These are phyloP conservation scores for Aurinia saxatilis DNA, from an alignment of 345 rosid genomes.

Conservation along the genomic window DNA sequence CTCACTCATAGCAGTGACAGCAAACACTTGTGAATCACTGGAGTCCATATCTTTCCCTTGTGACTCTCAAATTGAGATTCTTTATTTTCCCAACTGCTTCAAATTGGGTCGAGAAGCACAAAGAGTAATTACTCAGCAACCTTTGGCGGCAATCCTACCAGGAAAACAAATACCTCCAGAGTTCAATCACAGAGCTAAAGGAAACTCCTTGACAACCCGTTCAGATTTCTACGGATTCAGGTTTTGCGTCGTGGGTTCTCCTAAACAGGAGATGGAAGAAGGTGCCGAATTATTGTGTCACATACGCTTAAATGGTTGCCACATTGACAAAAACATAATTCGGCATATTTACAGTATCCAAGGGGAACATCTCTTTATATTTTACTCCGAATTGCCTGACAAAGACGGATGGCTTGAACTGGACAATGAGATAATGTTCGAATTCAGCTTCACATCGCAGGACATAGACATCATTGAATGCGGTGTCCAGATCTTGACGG, in stretches of 20 bases:
- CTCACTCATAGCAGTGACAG: background rate
- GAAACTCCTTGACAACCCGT: background rate
- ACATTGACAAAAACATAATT: background rate
- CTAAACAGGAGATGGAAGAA: background rate
- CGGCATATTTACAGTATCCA: background rate
- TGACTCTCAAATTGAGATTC: background rate
- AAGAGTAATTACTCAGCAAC: background rate
- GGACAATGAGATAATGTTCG: background rate
- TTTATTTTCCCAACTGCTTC: background rate
- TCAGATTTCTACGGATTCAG: fast-evolving
- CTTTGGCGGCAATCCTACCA: background rate
- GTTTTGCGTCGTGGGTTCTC: background rate
- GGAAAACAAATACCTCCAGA: background rate
- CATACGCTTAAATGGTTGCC: background rate
- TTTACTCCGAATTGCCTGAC: too few species aligned
- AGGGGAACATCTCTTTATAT: background rate
- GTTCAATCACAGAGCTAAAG: background rate
- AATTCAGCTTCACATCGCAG: background rate
- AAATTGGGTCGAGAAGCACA: background rate
- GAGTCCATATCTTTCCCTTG: background rate
- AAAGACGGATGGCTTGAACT: background rate
- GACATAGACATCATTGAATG: background rate
- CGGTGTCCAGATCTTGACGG: background rate
- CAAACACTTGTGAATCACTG: background rate
- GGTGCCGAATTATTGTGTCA: background rate